phyloP scores from a whole-genome alignment of 2,329 filamentous ascomycete species.

The Teratosphaeria destructans region DNA sequence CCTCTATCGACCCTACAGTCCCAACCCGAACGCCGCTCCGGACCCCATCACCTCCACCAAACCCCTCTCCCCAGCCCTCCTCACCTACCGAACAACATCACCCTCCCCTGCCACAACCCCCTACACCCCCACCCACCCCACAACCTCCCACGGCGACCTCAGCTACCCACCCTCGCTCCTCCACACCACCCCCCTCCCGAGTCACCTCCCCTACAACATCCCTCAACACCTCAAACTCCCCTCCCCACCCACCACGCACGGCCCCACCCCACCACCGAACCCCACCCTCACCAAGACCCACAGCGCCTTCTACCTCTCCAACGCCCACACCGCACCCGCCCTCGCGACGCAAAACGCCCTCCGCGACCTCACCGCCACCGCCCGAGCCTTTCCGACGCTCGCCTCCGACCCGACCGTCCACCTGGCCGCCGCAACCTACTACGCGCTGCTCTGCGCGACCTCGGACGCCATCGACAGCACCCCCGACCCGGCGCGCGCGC shows the following conservation, averaged over 20 bases:
- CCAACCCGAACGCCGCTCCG: background rate
- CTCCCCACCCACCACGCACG: background rate
- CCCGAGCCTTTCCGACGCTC: background rate
- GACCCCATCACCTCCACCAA: background rate
- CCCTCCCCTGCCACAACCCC: background rate
- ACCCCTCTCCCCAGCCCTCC: background rate
- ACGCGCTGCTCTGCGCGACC: conserved; percentile 1
- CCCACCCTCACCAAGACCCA: background rate
- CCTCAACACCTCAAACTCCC: background rate
- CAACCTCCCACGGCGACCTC: background rate
- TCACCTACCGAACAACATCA: background rate
- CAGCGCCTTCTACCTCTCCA: background rate
- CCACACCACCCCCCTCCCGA: background rate
- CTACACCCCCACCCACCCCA: background rate
- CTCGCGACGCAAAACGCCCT: background rate
- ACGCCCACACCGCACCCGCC: background rate
- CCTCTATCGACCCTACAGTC: background rate
- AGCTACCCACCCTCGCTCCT: background rate
- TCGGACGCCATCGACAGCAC: conserved; percentile 1
- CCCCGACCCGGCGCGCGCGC: background rate
- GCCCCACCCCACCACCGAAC: background rate
- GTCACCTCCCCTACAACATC: background rate
- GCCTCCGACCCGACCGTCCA: background rate
- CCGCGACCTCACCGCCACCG: background rate
- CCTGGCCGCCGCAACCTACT: conserved; percentile 1